These are phyloP conservation scores for Aspergillus funiculosus DNA, from an alignment of 495 filamentous ascomycete species.

Conservation along the genomic window DNA sequence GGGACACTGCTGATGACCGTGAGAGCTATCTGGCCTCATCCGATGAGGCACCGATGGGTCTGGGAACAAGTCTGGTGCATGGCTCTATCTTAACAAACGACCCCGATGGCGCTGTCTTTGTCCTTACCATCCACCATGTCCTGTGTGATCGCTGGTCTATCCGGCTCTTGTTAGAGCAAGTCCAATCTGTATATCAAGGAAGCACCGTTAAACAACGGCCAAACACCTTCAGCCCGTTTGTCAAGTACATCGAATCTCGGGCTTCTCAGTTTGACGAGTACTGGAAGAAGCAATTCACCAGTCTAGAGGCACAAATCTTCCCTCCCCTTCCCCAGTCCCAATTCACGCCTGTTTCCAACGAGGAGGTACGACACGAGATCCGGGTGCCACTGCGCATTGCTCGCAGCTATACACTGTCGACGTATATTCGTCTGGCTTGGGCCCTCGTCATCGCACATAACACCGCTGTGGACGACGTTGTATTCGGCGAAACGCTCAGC, in stretches of 20 bases:
- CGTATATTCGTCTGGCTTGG: slow-evolving; percentile 31
- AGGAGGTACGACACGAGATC: not conserved
- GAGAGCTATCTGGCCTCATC: not conserved
- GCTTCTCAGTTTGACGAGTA: slow-evolving; percentile 12
- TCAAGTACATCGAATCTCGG: slow-evolving; percentile 11
- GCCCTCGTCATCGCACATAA: slow-evolving; percentile 23
- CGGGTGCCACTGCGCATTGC: not conserved
- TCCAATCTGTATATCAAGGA: not conserved
- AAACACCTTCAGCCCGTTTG: slow-evolving; percentile 8
- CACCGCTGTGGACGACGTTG: slow-evolving; percentile 23
- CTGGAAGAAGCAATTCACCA: slow-evolving; percentile 34
- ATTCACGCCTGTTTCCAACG: slow-evolving; percentile 27
- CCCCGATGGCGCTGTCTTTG: too few relatives aligned
- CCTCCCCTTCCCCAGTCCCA: slow-evolving; percentile 41
- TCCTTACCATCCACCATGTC: slow-evolving; percentile 29
- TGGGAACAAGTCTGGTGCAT: not conserved
- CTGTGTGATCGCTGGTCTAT: slow-evolving; percentile 28
- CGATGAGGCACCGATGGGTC: not conserved
- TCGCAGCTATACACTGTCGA: slow-evolving; percentile 10
- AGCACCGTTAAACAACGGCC: too few relatives aligned
- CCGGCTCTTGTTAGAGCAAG: slow-evolving; percentile 6
- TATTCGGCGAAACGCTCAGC: slow-evolving; percentile 35
- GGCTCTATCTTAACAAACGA: not conserved
- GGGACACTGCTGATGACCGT: not conserved
- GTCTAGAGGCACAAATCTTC: slow-evolving; percentile 40